phyloP scores from a whole-genome alignment of 108 stramenopile genomes.

The Discostella stelligeroides region DNA sequence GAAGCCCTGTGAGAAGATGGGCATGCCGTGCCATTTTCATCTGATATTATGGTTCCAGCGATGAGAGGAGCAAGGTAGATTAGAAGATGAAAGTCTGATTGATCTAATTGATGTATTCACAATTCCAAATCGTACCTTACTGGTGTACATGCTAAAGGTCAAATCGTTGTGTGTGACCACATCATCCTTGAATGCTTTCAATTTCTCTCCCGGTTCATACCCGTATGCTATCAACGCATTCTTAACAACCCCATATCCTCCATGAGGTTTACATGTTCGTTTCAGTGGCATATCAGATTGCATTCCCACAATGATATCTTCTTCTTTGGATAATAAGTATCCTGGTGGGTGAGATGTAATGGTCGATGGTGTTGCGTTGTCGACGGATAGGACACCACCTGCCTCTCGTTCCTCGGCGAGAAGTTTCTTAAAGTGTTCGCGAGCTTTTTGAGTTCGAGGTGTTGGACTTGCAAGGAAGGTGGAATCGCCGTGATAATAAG shows the following conservation, averaged over 20 bases:
- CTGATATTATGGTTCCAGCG: too few relatives aligned
- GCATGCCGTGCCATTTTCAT: slow-evolving; percentile 65
- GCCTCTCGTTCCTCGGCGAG: slow-evolving; percentile 57
- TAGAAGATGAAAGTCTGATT: too few relatives aligned
- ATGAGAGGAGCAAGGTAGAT: too few relatives aligned
- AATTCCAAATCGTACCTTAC: too few relatives aligned
- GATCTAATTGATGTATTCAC: too few relatives aligned
- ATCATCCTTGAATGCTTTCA: too few relatives aligned
- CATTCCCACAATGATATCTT: slow-evolving; percentile 67
- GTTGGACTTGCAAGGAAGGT: slow-evolving; percentile 59
- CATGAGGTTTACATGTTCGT: slow-evolving; percentile 68
- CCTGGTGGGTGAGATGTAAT: slow-evolving; percentile 69
- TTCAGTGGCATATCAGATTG: slow-evolving; percentile 69
- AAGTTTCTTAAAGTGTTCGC: slow-evolving; percentile 50
- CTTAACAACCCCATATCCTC: slow-evolving; percentile 59
- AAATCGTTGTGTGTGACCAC: slow-evolving; percentile 72
- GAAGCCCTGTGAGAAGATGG: slow-evolving; percentile 70
- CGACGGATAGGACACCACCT: slow-evolving; percentile 63
- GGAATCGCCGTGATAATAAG: slow-evolving; percentile 57
- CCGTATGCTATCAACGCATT: slow-evolving; percentile 63
- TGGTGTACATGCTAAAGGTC: slow-evolving; percentile 70
- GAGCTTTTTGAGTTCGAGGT: slow-evolving; percentile 51
- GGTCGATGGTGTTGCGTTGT: slow-evolving; percentile 57
- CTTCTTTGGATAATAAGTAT: slow-evolving; percentile 60
- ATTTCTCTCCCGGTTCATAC: too few relatives aligned